These are phyloP conservation scores for Trichosporon asahii DNA, from an alignment of 1,284 basidiomycete species.

Conservation along the genomic window DNA sequence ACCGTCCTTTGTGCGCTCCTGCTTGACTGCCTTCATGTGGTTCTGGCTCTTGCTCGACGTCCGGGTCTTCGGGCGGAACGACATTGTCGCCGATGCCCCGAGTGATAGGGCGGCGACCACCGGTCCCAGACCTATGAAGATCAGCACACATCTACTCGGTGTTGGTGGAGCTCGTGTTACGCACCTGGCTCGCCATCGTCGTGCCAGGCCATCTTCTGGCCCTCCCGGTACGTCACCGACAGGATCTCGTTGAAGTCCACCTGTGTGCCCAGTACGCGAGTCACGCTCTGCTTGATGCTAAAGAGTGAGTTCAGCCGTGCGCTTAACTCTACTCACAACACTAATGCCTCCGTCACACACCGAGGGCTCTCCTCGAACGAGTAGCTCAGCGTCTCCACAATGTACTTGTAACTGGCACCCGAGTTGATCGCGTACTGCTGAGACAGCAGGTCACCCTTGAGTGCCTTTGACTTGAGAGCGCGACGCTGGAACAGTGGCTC, in stretches of 20 bases:
- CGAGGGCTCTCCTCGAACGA: conserved; percentile 38
- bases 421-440: conserved; percentile 49
- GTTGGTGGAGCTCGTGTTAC: conserved; percentile 3
- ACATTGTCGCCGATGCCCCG: conserved; percentile 40
- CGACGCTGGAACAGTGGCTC: conserved; percentile 40
- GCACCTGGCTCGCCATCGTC: conserved; percentile 47
- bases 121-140: conserved; percentile 37
- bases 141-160: background rate
- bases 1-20: background rate
- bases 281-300: conserved; percentile 28
- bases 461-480: conserved; percentile 25
- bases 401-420: conserved; percentile 47
- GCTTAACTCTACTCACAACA: conserved; percentile 29
- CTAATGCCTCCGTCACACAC: conserved; percentile 35
- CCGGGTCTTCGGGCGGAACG: conserved; percentile 34
- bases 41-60: conserved; percentile 10
- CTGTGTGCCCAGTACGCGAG: conserved; percentile 22
- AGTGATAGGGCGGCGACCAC: conserved; percentile 43
- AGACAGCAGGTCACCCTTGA: conserved; percentile 33
- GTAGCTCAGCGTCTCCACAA: conserved; percentile 39
- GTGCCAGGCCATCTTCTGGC: conserved; percentile 50
- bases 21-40: background rate
- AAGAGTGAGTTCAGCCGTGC: conserved; percentile 10
- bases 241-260: conserved; percentile 46
- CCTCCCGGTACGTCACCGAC: conserved; percentile 46